Evolutionary conservation across 331 rosid species (phyloP), one percentile per base, ranked within the genome.

Genomic region (Dryas integrifolia): DNA sequence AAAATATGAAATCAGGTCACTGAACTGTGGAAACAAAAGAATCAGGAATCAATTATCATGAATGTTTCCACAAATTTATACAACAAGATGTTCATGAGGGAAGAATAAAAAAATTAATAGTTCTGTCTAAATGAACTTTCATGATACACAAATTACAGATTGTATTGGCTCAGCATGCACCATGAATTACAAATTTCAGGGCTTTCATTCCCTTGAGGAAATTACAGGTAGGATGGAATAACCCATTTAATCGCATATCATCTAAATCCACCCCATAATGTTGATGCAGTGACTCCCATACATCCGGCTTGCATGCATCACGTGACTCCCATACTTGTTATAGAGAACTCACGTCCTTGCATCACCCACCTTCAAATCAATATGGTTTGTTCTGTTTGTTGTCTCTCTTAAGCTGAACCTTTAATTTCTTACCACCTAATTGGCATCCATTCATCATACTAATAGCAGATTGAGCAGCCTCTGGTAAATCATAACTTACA

Each of bases 391-490:
- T 88, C 84, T 86, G 92, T 82, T 90, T 95, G 85, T 84, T 90
- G 85, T 92, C 97, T 85, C 97, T 90, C 90, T 95, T 95, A n/a
- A 92, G 91, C 88, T 95, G 99, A 77, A 95, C 99, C 88, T 95
- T 95, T 62, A 92, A 78, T 75, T 92, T 95, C 88, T 95, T 95
- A 65, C 97, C 94, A 72, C 88, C 89, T 87, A 95, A 88, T 76
- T 92, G 99, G 79, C 0, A 88, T 72, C 99, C 99, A 78, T 95
- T 89, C 99, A 95, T 95, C 96, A 74, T 44, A 76, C 56, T 58
- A 69, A 95, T 95, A 68, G 99, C 99, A 43, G 84, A 66, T 86
- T 92, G 89, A 65, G 99, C 98, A 72, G 88, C 88, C 75, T 92
- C 99, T 8, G 90, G 92, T 5, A 92, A 80, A 61, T 95, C 99